Conservation (phyloP, 2,329 filamentous ascomycete genomes). For the Colletotrichum caudatum region DNA sequence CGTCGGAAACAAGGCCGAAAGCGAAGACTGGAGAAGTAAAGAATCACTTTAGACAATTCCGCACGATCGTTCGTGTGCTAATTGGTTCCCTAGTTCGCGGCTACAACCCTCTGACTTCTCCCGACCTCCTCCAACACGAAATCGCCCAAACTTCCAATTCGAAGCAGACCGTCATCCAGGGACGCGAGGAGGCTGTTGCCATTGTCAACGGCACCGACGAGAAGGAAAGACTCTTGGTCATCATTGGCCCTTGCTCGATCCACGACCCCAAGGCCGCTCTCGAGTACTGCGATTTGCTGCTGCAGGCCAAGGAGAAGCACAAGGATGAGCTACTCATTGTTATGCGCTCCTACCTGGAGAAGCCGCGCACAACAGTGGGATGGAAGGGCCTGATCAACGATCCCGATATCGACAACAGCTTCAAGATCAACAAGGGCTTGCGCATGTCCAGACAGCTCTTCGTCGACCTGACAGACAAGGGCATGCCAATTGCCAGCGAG, state of each 20-base stretch:
- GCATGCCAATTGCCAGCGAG: constrained; percentile 96
- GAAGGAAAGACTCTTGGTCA: constrained; percentile 73
- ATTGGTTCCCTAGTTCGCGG: constrained; percentile 73
- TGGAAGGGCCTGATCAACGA: constrained; percentile 99
- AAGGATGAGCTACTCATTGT: constrained; percentile 91
- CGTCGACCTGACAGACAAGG: constrained; percentile 88
- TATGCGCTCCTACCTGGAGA: constrained; percentile 98
- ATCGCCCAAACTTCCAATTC: constrained; percentile 73
- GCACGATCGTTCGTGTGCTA: constrained; percentile 37
- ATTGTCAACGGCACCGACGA: constrained; percentile 76
- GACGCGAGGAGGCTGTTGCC: constrained; percentile 74
- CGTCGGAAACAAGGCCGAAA: constrained; percentile 78
- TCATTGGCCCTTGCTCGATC: constrained; percentile 96
- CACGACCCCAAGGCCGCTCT: constrained; percentile 92
- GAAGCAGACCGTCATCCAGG: constrained; percentile 70
- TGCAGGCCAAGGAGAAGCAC: constrained; percentile 88
- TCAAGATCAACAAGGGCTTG: constrained; percentile 98
- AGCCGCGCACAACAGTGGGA: constrained; percentile 95
- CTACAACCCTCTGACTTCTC: constrained; percentile 92
- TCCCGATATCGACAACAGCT: constrained; percentile 97
- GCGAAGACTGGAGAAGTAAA: constrained; percentile 88
- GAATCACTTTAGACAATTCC: constrained; percentile 37
- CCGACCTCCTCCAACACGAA: constrained; percentile 95
- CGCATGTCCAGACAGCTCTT: constrained; percentile 90
- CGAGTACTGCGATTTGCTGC: constrained; percentile 89